A percentile compares a stretch with the other conserved stretches of the same genome.
These are phyloP conservation scores for Leucoagaricus sp. DNA, from an alignment of 1,284 basidiomycete species.

Conservation along the genomic window DNA sequence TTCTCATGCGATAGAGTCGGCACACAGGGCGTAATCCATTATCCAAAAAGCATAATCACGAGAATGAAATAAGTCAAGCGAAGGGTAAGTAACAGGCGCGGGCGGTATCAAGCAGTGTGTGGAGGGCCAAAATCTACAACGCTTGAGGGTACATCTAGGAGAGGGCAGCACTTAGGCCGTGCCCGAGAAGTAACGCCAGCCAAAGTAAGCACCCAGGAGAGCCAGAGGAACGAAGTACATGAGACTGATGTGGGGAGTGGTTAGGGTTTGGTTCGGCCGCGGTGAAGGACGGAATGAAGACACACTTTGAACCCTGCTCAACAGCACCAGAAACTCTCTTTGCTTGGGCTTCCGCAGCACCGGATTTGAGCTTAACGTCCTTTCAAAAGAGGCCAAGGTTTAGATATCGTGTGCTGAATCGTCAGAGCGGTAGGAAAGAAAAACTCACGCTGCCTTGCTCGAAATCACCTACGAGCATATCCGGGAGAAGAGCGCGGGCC, in stretches of 20 bases:
- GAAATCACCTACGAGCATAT: slow-evolving; percentile 79
- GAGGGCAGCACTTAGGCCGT: slow-evolving; percentile 31
- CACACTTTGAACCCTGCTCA: slow-evolving; percentile 72
- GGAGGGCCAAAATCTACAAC: slow-evolving; percentile 12
- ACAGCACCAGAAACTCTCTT: slow-evolving; percentile 49
- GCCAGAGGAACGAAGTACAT: slow-evolving; percentile 82
- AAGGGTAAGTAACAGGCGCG: slow-evolving; percentile 2
- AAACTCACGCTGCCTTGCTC: slow-evolving; percentile 65
- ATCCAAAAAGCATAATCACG: slow-evolving; percentile 9
- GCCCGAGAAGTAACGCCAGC: slow-evolving; percentile 70
- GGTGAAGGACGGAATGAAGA: slow-evolving; percentile 17
- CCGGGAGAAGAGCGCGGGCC: slow-evolving; percentile 85
- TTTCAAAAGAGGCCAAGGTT: slow-evolving; percentile 25
- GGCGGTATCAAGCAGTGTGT: slow-evolving; percentile 16
- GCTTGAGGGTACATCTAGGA: not conserved
- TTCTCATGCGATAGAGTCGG: slow-evolving; percentile 6
- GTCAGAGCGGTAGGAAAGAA: not conserved
- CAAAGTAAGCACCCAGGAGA: slow-evolving; percentile 79
- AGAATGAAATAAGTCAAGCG: slow-evolving; percentile 15
- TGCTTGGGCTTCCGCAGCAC: slow-evolving; percentile 45
- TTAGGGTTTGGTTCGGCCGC: slow-evolving; percentile 5
- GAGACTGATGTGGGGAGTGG: slow-evolving; percentile 39
- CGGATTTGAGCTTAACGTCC: slow-evolving; percentile 52
- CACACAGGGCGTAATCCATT: slow-evolving; percentile 2
- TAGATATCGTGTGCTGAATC: not conserved